phyloP scores from a whole-genome alignment of 1,284 basidiomycete species.

The Porogramme epimiltina region DNA sequence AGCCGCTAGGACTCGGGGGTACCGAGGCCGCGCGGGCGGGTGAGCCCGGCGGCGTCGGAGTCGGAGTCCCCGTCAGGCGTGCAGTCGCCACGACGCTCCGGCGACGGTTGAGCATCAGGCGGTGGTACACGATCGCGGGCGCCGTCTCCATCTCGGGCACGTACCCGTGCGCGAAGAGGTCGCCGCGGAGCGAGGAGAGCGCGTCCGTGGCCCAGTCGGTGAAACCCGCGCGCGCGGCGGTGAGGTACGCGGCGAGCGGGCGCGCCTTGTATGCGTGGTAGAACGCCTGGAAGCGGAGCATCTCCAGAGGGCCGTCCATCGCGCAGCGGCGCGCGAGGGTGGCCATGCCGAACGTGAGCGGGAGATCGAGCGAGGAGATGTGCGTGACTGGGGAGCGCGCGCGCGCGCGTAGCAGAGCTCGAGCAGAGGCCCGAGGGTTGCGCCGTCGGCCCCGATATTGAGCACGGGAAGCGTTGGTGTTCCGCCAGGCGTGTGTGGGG shows the following conservation, averaged over 20 bases:
- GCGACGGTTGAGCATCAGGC: slow-evolving; percentile 7
- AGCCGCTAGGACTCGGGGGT: too few relatives aligned
- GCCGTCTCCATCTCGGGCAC: slow-evolving; percentile 8
- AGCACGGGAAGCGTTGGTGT: background rate
- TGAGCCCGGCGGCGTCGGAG: background rate
- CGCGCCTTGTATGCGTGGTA: background rate
- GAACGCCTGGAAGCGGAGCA: background rate
- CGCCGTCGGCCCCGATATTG: background rate
- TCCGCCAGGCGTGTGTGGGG: background rate
- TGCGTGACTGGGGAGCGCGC: background rate
- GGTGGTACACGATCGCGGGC: slow-evolving; percentile 3
- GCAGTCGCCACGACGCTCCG: background rate
- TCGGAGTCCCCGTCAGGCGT: background rate
- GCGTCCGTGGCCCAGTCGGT: background rate
- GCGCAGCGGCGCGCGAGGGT: slow-evolving; percentile 2
- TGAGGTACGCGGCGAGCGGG: slow-evolving; percentile 1
- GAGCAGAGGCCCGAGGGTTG: background rate
- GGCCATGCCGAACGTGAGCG: background rate
- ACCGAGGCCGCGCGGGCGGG: too few relatives aligned
- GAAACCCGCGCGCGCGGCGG: slow-evolving; percentile 2
- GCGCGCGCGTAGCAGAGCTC: slow-evolving; percentile 3
- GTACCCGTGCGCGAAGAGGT: slow-evolving; percentile 3
- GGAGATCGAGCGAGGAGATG: background rate
- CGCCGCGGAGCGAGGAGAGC: background rate
- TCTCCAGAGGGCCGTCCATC: background rate